Percentiles rank a stretch among this genome's conserved stretches.
Evolutionary conservation across 345 rosid species (phyloP).

Genomic region (Acer campestre): DNA sequence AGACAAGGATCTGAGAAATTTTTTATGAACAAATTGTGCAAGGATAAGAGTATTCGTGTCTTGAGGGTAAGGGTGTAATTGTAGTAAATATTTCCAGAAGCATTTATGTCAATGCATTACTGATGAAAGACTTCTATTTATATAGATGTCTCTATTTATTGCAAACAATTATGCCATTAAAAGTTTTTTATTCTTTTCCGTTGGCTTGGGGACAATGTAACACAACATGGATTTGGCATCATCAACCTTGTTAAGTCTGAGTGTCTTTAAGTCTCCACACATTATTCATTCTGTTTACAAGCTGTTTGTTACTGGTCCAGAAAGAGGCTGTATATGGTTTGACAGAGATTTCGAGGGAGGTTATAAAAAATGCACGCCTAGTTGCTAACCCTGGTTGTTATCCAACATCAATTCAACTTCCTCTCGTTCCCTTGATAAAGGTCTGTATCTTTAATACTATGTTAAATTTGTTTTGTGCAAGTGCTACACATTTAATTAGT

Average conservation of each 20-base stretch:
- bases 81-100: background rate
- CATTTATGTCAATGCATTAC: background rate
- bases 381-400: slow-evolving; percentile 99
- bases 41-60: slow-evolving; percentile 3
- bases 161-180: background rate
- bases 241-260: background rate
- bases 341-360: slow-evolving; percentile 82
- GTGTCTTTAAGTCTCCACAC: background rate
- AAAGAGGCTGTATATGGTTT: slow-evolving; percentile 92
- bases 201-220: background rate
- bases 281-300: slow-evolving; percentile 13
- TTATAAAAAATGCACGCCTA: slow-evolving; percentile 61
- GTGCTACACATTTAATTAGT: background rate
- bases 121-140: background rate
- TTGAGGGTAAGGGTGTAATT: background rate
- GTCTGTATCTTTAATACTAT: slow-evolving; percentile 32
- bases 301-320: slow-evolving; percentile 40
- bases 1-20: background rate
- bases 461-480: slow-evolving; percentile 12
- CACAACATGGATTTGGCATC: background rate
- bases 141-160: background rate
- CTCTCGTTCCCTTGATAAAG: slow-evolving; percentile 88
- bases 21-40: background rate
- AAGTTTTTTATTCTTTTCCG: background rate
- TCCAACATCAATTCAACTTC: slow-evolving; percentile 95